Base-by-base conservation (phyloP, 106 monocot species). In the Acorus gramineus region DNA sequence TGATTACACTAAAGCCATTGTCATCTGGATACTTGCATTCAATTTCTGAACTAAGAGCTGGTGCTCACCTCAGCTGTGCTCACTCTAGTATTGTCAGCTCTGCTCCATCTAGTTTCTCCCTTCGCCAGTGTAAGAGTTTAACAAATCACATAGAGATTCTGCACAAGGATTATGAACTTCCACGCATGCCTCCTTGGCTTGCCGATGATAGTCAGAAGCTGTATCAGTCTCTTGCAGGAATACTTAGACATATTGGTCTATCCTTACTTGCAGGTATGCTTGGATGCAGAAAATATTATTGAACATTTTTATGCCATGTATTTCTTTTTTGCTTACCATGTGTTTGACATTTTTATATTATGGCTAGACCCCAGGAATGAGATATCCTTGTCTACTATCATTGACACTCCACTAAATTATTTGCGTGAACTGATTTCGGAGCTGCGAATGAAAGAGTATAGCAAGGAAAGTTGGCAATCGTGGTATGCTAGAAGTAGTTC, bases 141-240 rank as follows among this genome's bases (percentile, higher is more conserved):
- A 12, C 57, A 58, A 45, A 63, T 71, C 8, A 55, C 62, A 3
- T 44, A 47, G 66, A 56, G 44, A 53, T 49, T 51, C 14, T 60
- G 59, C 6, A 28, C 10, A 14, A 42, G 66, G 73, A 71, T 56
- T 76, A 68, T 71, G 85, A 79, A 50, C 67, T 98, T 55, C 91
- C 96, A 73, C 79, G 53, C 61, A 80, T 98, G 78, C 96, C 96
- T 63, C 96, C 96, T 61, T 98, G 96, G 91, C 91, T 98, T 83
- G 11, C 75, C 63, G 59, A 71, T 61, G 78, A 79, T 12, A 83
- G 71, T 64, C 59, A 88, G 65, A 98, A 91, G 50, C 67, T 98
- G 48, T 91, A 98, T 48, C 10, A 14, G 48, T 70, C 83, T 62
- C 74, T 98, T 73, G 82, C 85, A 66, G 83, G 85, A 64, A 79